Conservation (phyloP, 352 stramenopile genomes). For the Phytopythium boreale region DNA sequence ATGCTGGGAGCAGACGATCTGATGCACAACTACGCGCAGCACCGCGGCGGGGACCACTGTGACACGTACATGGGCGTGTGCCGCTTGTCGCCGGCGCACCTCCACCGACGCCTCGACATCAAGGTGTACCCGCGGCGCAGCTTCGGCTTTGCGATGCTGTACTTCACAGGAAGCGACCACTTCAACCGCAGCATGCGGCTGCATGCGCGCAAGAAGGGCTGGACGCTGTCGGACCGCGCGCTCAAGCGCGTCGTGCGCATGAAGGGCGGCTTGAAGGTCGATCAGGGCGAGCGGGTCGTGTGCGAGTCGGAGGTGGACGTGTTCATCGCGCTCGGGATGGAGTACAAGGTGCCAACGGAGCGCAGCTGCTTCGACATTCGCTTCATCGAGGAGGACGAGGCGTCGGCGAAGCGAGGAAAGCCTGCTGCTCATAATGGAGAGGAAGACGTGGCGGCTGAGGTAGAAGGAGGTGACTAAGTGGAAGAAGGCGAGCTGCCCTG, state of each 20-base stretch:
- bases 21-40: constrained; percentile 53
- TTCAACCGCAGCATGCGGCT: constrained; percentile 89
- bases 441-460: not conserved
- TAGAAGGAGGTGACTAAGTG: not conserved
- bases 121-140: constrained; percentile 82
- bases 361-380: constrained; percentile 83
- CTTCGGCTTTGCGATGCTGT: constrained; percentile 84
- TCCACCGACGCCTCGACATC: constrained; percentile 76
- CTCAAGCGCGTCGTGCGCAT: constrained; percentile 60
- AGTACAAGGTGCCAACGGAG: constrained; percentile 80
- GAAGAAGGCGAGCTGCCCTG: not conserved
- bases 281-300: constrained; percentile 63
- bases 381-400: constrained; percentile 77
- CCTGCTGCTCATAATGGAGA: not conserved
- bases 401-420: constrained; percentile 33
- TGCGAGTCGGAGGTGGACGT: constrained; percentile 82
- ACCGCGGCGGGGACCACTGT: constrained; percentile 39
- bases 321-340: constrained; percentile 78
- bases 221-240: constrained; percentile 63
- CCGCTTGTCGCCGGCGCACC: constrained; percentile 31
- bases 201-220: constrained; percentile 79
- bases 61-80: constrained; percentile 90
- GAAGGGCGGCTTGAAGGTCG: constrained; percentile 51
- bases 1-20: constrained; percentile 46
- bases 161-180: constrained; percentile 91